Evolutionary conservation across 1,284 basidiomycete genomes (phyloP).

Genomic region (Agroathelia rolfsii): DNA sequence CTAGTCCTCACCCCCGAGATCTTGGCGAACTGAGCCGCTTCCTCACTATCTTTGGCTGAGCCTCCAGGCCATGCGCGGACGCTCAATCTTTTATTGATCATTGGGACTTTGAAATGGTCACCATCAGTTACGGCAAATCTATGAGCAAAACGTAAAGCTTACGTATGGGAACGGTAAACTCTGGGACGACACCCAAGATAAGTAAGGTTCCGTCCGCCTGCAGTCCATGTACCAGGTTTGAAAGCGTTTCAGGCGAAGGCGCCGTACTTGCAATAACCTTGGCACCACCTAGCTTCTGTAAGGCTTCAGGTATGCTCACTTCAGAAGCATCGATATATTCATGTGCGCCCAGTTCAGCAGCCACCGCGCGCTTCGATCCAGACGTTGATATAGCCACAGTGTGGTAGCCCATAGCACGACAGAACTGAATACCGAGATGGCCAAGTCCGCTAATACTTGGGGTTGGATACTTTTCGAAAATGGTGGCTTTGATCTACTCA

Average conservation of each 20-base stretch:
- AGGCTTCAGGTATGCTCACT: slow-evolving; percentile 14
- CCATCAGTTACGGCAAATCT: slow-evolving; percentile 1
- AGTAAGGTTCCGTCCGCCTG: too few relatives aligned
- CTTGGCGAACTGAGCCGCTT: slow-evolving; percentile 14
- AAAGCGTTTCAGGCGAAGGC: slow-evolving; percentile 13
- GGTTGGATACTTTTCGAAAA: not conserved
- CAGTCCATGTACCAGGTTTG: slow-evolving; percentile 15
- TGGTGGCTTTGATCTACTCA: not conserved
- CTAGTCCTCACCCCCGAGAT: slow-evolving; percentile 15
- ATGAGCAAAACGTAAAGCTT: slow-evolving; percentile 8
- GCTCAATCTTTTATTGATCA: slow-evolving; percentile 15
- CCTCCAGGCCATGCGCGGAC: slow-evolving; percentile 18
- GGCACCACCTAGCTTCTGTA: slow-evolving; percentile 19
- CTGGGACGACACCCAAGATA: slow-evolving; percentile 14
- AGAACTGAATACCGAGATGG: slow-evolving; percentile 23
- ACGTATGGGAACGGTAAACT: slow-evolving; percentile 10
- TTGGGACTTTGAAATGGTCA: slow-evolving; percentile 8
- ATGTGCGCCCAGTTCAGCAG: slow-evolving; percentile 18
- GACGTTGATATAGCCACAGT: too few relatives aligned
- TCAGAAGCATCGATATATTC: slow-evolving; percentile 19
- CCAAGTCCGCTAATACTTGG: slow-evolving; percentile 17
- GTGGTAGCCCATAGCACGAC: slow-evolving; percentile 20
- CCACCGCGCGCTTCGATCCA: too few relatives aligned
- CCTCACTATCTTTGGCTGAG: slow-evolving; percentile 16
- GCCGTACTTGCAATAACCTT: slow-evolving; percentile 20